A percentile compares a stretch with the other conserved stretches of the same genome.
These are phyloP conservation scores for Taphrina pruni DNA, from an alignment of 1,139 yeast species.

Conservation along the genomic window DNA sequence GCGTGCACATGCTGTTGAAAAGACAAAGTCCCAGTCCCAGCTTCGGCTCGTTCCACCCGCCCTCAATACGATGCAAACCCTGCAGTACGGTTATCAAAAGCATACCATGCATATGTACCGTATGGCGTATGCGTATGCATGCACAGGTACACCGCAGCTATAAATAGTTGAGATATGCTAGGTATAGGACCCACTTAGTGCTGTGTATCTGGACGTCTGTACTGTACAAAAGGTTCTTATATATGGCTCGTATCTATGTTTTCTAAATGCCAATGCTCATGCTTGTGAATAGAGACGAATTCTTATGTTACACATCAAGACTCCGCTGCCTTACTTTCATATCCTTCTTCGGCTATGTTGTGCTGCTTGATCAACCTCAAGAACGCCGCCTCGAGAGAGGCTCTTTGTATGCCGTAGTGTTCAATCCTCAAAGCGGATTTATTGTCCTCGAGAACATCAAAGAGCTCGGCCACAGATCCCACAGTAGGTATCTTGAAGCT, in stretches of 20 bases:
- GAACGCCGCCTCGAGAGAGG: constrained; percentile 53
- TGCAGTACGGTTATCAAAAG: neutral
- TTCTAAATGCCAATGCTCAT: neutral
- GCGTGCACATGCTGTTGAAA: neutral
- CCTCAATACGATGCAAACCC: constrained; percentile 1
- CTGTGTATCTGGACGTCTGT: too few relatives aligned
- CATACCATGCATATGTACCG: neutral
- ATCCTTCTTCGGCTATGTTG: constrained; percentile 46
- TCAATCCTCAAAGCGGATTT: constrained; percentile 49
- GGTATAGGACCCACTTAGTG: too few relatives aligned
- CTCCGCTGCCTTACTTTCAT: constrained; percentile 30
- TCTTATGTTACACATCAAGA: neutral
- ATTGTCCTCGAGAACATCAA: constrained; percentile 49
- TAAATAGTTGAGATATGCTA: too few relatives aligned
- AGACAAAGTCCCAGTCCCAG: constrained; percentile 15
- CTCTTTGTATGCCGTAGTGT: constrained; percentile 51
- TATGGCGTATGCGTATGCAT: too few relatives aligned
- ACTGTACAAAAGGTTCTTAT: too few relatives aligned
- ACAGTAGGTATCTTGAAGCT: constrained; percentile 14
- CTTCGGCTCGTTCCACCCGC: neutral
- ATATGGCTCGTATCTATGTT: too few relatives aligned
- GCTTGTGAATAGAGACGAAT: neutral
- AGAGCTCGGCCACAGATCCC: constrained; percentile 47
- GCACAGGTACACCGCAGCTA: neutral
- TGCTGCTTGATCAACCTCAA: constrained; percentile 50